phyloP scores from a whole-genome alignment of 2,329 filamentous ascomycete species.

The Talaromyces sp. region DNA sequence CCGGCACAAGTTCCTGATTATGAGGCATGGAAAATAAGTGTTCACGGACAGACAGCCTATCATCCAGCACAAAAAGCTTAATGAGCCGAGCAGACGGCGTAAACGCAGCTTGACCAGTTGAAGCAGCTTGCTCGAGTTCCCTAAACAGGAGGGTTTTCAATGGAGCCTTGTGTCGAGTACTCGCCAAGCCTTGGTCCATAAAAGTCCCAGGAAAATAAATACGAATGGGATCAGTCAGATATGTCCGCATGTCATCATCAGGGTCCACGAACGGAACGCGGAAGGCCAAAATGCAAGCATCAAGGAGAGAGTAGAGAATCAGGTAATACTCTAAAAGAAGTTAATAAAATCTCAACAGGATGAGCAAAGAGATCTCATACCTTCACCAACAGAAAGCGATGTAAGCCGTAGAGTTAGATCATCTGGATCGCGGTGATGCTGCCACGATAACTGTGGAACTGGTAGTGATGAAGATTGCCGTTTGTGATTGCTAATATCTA shows the following conservation, averaged over 20 bases:
- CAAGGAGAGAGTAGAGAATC: conserved; percentile 36
- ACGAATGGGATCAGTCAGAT: conserved; percentile 28
- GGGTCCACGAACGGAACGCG: conserved; percentile 20
- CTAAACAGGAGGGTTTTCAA: conserved; percentile 30
- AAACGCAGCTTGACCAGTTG: conserved; percentile 13
- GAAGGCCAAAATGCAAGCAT: conserved; percentile 26
- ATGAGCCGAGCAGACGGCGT: conserved; percentile 21
- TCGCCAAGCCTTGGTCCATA: conserved; percentile 8
- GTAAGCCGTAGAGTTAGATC: conserved; percentile 46
- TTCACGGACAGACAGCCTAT: conserved; percentile 28
- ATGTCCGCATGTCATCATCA: conserved; percentile 17
- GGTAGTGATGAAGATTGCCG: conserved; percentile 23
- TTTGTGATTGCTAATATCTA: conserved; percentile 32
- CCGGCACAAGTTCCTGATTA: conserved; percentile 8
- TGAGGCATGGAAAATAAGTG: conserved; percentile 22
- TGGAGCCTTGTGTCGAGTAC: conserved; percentile 7
- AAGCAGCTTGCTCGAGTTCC: conserved; percentile 21
- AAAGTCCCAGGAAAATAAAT: conserved; percentile 21
- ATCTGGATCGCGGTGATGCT: conserved; percentile 49
- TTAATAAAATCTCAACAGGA: neutral
- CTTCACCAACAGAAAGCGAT: conserved; percentile 24
- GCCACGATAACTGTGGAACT: conserved; percentile 41
- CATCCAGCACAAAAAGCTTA: conserved; percentile 31
- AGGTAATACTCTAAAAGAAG: conserved; percentile 28
- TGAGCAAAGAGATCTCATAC: conserved; percentile 19